A percentile compares a stretch with the other conserved stretches of the same genome.
These are phyloP conservation scores for Nemania diffusa DNA, from an alignment of 2,329 filamentous ascomycete species.

Conservation along the genomic window DNA sequence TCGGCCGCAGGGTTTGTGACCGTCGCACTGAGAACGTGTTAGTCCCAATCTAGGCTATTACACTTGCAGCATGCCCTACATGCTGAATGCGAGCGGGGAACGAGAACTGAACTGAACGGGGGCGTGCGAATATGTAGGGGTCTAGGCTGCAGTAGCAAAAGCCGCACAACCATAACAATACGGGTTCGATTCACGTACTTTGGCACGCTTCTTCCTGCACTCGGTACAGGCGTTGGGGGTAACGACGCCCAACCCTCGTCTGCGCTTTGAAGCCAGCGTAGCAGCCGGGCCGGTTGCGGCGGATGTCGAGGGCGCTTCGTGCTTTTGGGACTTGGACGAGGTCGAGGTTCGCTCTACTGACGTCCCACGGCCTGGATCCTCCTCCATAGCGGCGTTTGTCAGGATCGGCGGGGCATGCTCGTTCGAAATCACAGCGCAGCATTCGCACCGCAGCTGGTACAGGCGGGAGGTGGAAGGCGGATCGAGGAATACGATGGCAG, in stretches of 20 bases:
- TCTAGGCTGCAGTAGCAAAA: slow-evolving; percentile 1
- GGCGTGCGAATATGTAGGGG: neutral
- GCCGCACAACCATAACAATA: neutral
- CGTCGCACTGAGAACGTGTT: slow-evolving; percentile 61
- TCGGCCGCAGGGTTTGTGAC: slow-evolving; percentile 64
- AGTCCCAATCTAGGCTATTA: neutral
- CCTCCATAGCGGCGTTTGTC: slow-evolving; percentile 45
- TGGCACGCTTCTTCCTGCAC: slow-evolving; percentile 70
- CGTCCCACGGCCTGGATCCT: slow-evolving; percentile 43
- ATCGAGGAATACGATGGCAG: neutral
- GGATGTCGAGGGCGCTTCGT: slow-evolving; percentile 42
- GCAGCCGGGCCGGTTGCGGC: slow-evolving; percentile 38
- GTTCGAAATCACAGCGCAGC: slow-evolving; percentile 22
- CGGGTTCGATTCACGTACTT: slow-evolving; percentile 54
- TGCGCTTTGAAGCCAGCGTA: slow-evolving; percentile 59
- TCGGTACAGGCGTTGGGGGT: slow-evolving; percentile 71
- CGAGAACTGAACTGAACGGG: neutral
- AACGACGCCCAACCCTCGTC: slow-evolving; percentile 65
- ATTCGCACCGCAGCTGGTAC: slow-evolving; percentile 23
- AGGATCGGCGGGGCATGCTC: slow-evolving; percentile 40
- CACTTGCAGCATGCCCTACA: slow-evolving; percentile 42
- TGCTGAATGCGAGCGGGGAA: neutral
- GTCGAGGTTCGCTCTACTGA: slow-evolving; percentile 42
- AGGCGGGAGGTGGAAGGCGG: no score
- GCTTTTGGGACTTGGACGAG: slow-evolving; percentile 42